A percentile compares a stretch with the other conserved stretches of the same genome.
Evolutionary conservation across 768 basidiomycete species (phyloP).

Genomic region (Podaxis sp.): DNA sequence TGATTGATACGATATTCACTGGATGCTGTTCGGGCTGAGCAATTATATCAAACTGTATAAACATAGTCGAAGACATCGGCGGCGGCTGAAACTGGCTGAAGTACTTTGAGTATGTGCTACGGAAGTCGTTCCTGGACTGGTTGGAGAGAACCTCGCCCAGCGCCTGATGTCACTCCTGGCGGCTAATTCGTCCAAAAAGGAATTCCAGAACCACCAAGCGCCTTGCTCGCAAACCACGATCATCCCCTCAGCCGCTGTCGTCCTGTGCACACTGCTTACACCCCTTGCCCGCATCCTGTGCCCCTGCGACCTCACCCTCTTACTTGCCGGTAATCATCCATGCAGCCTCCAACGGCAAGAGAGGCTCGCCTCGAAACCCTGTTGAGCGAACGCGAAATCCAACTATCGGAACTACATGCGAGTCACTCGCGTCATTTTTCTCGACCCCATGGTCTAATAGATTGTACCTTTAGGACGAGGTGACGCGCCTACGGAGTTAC

Average conservation of each 20-base stretch:
- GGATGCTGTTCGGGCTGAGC: no score
- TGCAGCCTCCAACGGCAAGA: slow-evolving; percentile 72
- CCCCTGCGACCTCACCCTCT: slow-evolving; percentile 14
- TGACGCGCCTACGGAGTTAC: slow-evolving; percentile 65
- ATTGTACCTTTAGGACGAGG: slow-evolving; percentile 58
- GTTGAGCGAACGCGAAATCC: slow-evolving; percentile 71
- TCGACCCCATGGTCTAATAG: slow-evolving; percentile 14
- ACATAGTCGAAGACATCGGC: no score
- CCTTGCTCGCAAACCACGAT: slow-evolving; percentile 16
- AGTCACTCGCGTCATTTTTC: slow-evolving; percentile 25
- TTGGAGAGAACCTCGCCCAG: background rate
- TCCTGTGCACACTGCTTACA: slow-evolving; percentile 12
- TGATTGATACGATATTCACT: no score
- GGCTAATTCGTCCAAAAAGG: slow-evolving; percentile 10
- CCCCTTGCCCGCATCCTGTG: slow-evolving; percentile 9
- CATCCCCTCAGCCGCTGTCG: slow-evolving; percentile 3
- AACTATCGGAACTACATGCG: slow-evolving; percentile 71
- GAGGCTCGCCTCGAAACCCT: slow-evolving; percentile 82
- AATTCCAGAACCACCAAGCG: slow-evolving; percentile 18
- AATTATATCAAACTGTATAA: no score
- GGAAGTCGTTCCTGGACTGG: background rate
- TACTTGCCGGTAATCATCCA: slow-evolving; percentile 23
- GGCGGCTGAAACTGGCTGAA: background rate
- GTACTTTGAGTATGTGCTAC: background rate
- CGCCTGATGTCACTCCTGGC: slow-evolving; percentile 8